These are phyloP conservation scores for Bryoglossum gracile DNA, from an alignment of 495 filamentous ascomycete genomes.

Conservation along the genomic window DNA sequence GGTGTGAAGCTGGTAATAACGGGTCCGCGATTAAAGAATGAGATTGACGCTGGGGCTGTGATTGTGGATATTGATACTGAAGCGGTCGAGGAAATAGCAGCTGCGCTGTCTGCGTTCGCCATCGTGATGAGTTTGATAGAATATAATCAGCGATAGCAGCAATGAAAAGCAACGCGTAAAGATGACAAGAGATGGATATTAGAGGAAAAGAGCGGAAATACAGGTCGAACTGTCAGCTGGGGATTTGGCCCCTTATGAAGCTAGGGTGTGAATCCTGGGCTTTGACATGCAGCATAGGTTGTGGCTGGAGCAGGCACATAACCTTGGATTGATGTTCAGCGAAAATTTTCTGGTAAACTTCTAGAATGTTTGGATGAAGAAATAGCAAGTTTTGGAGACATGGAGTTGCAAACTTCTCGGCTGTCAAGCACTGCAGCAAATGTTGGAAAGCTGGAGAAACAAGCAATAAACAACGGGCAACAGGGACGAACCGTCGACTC, in stretches of 20 bases:
- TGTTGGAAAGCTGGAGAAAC: too few species aligned
- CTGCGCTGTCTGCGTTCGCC: not conserved
- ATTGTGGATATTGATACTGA: not conserved
- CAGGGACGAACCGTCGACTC: too few species aligned
- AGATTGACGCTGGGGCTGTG: not conserved
- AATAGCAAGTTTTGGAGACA: too few species aligned
- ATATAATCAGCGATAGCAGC: not conserved
- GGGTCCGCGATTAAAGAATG: constrained; percentile 4
- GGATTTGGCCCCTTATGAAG: not conserved
- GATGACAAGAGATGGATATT: not conserved
- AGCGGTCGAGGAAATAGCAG: not conserved
- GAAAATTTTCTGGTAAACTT: too few species aligned
- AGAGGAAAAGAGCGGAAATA: not conserved
- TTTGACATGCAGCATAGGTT: too few species aligned
- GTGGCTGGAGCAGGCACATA: too few species aligned
- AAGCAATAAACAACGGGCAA: too few species aligned
- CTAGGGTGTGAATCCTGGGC: too few species aligned
- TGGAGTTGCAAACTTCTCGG: too few species aligned
- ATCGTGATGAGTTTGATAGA: not conserved
- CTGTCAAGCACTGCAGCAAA: too few species aligned
- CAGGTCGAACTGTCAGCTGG: not conserved
- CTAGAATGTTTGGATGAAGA: too few species aligned
- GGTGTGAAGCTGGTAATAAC: not conserved
- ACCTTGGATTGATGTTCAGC: too few species aligned
- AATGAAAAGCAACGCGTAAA: not conserved